Evolutionary conservation across 179 eudicot species (phyloP).

Genomic region (Beta corolliflora): DNA sequence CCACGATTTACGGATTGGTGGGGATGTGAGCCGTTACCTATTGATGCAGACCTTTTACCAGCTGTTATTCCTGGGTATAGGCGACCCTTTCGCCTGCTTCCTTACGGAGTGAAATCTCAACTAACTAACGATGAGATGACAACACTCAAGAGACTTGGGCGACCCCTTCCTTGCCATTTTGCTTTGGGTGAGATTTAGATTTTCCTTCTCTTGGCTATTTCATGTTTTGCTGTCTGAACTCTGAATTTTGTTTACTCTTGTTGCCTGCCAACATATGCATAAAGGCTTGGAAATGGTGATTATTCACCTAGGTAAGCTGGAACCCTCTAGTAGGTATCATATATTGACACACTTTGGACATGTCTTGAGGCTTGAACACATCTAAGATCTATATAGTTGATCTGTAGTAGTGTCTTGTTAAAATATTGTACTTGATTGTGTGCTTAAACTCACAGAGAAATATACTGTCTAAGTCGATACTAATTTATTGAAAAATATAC

Average conservation of each 20-base stretch:
- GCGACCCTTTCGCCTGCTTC: constrained; percentile 94
- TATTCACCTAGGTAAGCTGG: neutral
- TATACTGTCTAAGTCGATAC: too few relatives aligned
- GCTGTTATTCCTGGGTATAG: constrained; percentile 76
- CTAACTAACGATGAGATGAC: constrained; percentile 97
- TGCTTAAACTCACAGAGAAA: too few relatives aligned
- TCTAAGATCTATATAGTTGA: neutral
- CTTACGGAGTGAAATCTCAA: constrained; percentile 77
- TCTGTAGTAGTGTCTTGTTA: neutral
- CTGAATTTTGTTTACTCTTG: neutral
- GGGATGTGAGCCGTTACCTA: constrained; percentile 92
- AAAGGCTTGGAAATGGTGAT: neutral
- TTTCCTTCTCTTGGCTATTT: neutral
- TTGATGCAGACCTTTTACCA: constrained; percentile 98
- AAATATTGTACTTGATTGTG: neutral
- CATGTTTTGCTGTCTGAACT: neutral
- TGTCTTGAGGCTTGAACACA: neutral
- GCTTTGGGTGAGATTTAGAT: constrained; percentile 64
- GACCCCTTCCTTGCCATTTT: constrained; percentile 96
- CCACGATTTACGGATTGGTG: constrained; percentile 98
- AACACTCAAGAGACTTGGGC: constrained; percentile 75
- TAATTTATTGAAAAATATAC: too few relatives aligned
- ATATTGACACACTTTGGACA: neutral
- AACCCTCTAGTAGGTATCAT: neutral
- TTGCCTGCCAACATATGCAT: neutral